Conservation (phyloP, 345 rosid species). For the Citrus australasica region DNA sequence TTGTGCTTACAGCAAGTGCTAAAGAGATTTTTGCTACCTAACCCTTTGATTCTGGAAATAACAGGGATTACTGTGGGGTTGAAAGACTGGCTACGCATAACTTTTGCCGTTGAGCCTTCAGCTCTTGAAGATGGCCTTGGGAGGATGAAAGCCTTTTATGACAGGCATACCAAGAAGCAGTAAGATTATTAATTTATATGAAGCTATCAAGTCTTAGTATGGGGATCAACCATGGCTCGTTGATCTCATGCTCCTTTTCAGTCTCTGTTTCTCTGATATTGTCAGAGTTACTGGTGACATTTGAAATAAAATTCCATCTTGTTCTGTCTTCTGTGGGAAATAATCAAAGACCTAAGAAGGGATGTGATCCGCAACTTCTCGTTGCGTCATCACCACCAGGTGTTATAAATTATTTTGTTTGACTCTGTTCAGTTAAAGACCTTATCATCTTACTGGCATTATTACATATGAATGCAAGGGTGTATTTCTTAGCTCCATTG, state of each 20-base stretch:
- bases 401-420: neutral
- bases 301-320: neutral
- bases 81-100: conserved; percentile 48
- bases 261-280: neutral
- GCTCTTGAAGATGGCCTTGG: conserved; percentile 33
- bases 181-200: too few species aligned
- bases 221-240: neutral
- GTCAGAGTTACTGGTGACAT: neutral
- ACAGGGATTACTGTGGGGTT: conserved; percentile 37
- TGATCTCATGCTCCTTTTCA: neutral
- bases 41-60: neutral
- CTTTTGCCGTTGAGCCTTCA: conserved; percentile 28
- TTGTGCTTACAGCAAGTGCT: neutral
- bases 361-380: too few species aligned
- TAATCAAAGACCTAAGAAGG: neutral
- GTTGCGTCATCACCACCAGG: neutral
- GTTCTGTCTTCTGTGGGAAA: neutral
- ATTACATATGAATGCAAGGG: too few species aligned
- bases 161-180: conserved; percentile 37
- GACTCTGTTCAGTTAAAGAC: conserved; percentile 17
- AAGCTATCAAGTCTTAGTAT: neutral
- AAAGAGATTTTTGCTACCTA: neutral
- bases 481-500: too few species aligned
- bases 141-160: conserved; percentile 41
- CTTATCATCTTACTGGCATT: conserved; percentile 30